These are phyloP conservation scores for Claviceps africana DNA, from an alignment of 2,329 filamentous ascomycete species.

Conservation along the genomic window DNA sequence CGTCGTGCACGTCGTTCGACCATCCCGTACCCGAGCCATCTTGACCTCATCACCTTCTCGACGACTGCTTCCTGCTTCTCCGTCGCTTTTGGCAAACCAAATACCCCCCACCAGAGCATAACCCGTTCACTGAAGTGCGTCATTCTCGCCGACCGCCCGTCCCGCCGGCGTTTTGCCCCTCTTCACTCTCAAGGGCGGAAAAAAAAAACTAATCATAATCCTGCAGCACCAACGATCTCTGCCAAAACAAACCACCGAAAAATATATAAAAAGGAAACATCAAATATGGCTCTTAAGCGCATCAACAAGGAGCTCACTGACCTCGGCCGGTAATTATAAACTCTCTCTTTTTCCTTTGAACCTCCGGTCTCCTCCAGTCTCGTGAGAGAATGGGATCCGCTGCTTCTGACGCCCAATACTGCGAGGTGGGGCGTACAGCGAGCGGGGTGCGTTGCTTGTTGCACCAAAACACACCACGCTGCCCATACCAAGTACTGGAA, in stretches of 20 bases:
- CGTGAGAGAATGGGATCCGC: slow-evolving; percentile 9
- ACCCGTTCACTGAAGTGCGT: slow-evolving; percentile 15
- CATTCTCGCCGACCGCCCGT: slow-evolving; percentile 8
- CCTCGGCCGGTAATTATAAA: slow-evolving; percentile 60
- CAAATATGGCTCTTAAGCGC: slow-evolving; percentile 72
- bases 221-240: slow-evolving; percentile 10
- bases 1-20: slow-evolving; percentile 2
- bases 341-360: slow-evolving; percentile 5
- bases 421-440: slow-evolving; percentile 23
- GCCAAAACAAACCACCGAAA: slow-evolving; percentile 1
- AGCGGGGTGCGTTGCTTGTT: slow-evolving; percentile 19
- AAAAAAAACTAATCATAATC: slow-evolving; percentile 12
- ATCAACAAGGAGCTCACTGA: slow-evolving; percentile 92
- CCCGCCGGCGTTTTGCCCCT: slow-evolving; percentile 3
- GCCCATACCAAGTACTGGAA: slow-evolving; percentile 3
- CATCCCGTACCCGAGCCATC: background rate
- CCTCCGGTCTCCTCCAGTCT: slow-evolving; percentile 5
- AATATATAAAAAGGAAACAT: slow-evolving; percentile 19
- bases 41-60: slow-evolving; percentile 1
- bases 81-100: slow-evolving; percentile 9
- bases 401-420: slow-evolving; percentile 13
- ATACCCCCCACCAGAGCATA: slow-evolving; percentile 3
- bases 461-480: slow-evolving; percentile 7
- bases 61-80: slow-evolving; percentile 3
- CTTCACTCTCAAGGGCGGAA: background rate